A percentile compares a stretch with the other conserved stretches of the same genome.
Conservation (phyloP, 2,329 filamentous ascomycete species). For the Dactylella cylindrospora region DNA sequence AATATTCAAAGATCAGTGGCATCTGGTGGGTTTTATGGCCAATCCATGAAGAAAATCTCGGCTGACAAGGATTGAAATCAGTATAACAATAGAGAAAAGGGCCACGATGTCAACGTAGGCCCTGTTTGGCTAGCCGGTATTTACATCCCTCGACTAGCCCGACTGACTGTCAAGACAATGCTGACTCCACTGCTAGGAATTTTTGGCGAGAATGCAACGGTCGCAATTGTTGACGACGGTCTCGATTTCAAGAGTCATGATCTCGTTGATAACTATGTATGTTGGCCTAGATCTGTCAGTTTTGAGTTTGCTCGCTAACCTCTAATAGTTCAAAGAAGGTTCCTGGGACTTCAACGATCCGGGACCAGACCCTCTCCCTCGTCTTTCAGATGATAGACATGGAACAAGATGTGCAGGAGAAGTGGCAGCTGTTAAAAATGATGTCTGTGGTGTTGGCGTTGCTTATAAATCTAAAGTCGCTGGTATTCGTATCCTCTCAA, state of each 20-base stretch:
- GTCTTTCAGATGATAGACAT: constrained; percentile 81
- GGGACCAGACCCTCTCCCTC: constrained; percentile 73
- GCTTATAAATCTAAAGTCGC: constrained; percentile 89
- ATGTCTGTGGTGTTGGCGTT: constrained; percentile 92
- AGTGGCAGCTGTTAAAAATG: constrained; percentile 84
- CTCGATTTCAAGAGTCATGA: constrained; percentile 95
- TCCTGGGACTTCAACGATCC: constrained; percentile 97
- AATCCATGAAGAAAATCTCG: neutral
- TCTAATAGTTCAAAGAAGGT: constrained; percentile 73
- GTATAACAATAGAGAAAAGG: constrained; percentile 74
- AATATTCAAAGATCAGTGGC: constrained; percentile 93
- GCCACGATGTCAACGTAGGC: constrained; percentile 95
- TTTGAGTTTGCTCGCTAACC: neutral
- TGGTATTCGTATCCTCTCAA: constrained; percentile 84
- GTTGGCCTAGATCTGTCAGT: neutral
- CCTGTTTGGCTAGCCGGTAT: constrained; percentile 80
- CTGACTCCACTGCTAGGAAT: constrained; percentile 54
- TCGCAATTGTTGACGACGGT: constrained; percentile 94
- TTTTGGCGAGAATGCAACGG: constrained; percentile 83
- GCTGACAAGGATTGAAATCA: constrained; percentile 33
- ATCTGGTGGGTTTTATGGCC: constrained; percentile 59
- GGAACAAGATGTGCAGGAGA: constrained; percentile 95
- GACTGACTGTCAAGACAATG: neutral
- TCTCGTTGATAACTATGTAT: constrained; percentile 74
- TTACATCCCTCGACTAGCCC: neutral